A percentile compares a stretch with the other conserved stretches of the same genome.
phyloP scores from a whole-genome alignment of 768 basidiomycete species.

The Tricholoma sp. region DNA sequence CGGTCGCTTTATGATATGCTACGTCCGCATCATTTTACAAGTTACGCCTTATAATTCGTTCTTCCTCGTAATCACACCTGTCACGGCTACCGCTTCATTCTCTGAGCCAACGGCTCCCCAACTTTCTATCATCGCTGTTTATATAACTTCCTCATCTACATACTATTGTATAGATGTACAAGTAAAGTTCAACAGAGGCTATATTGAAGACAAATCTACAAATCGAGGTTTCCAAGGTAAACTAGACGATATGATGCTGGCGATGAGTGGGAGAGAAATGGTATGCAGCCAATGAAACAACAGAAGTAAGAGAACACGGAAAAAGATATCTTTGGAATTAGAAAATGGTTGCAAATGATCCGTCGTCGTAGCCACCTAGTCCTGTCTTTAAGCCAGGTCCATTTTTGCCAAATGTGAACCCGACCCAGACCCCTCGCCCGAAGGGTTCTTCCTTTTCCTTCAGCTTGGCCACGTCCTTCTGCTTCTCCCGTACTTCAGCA shows the following conservation, averaged over 20 bases:
- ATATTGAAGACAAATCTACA: background rate
- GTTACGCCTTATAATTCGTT: background rate
- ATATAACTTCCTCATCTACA: background rate
- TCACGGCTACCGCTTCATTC: background rate
- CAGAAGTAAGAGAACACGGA: background rate
- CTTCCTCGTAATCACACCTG: conserved; percentile 5
- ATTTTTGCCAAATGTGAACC: conserved; percentile 89
- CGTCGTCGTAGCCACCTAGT: conserved; percentile 38
- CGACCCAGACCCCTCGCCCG: conserved; percentile 81
- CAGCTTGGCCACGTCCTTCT: conserved; percentile 87
- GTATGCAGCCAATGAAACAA: background rate
- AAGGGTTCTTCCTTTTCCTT: conserved; percentile 79
- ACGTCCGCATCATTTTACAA: background rate
- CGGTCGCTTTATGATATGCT: conserved; percentile 3
- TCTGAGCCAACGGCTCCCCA: background rate
- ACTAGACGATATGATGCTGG: background rate
- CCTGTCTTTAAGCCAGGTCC: conserved; percentile 54
- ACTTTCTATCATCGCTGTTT: background rate
- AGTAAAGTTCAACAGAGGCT: background rate
- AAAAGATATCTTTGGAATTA: conserved; percentile 17
- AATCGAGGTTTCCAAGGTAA: background rate
- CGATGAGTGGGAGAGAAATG: background rate
- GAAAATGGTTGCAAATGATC: conserved; percentile 58
- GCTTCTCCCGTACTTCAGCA: conserved; percentile 97
- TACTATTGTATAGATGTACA: background rate